phyloP scores from a whole-genome alignment of 495 filamentous ascomycete genomes.

The Xylaria grammica region DNA sequence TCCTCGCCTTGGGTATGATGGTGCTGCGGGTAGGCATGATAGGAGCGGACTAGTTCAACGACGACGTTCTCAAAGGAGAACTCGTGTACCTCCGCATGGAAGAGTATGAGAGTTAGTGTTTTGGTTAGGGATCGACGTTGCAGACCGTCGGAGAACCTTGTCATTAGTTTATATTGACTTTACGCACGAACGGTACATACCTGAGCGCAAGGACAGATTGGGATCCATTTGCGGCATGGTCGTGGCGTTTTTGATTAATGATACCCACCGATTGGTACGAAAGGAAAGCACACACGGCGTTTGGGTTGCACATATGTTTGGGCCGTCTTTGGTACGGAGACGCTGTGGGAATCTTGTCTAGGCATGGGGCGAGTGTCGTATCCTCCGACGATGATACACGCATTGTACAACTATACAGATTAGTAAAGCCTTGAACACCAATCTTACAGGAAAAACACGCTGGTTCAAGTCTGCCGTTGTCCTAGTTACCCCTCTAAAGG shows the following conservation, averaged over 20 bases:
- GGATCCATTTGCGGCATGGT: background rate
- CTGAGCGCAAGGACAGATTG: too few relatives aligned
- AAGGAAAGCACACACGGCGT: too few relatives aligned
- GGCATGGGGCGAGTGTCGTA: background rate
- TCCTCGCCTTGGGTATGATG: background rate
- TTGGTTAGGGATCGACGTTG: too few relatives aligned
- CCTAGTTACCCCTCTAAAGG: background rate
- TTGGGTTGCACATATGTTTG: too few relatives aligned
- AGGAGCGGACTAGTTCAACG: background rate
- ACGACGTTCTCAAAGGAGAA: background rate
- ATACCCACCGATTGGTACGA: too few relatives aligned
- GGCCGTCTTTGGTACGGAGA: too few relatives aligned
- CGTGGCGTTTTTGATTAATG: background rate
- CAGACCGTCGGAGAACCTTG: background rate
- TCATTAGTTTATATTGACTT: too few relatives aligned
- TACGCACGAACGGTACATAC: too few relatives aligned
- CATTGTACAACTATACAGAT: background rate
- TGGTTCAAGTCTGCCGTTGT: background rate
- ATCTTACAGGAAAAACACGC: background rate
- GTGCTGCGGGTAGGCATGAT: background rate
- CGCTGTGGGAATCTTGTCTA: background rate
- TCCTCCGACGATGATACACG: background rate
- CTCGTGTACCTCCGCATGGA: background rate
- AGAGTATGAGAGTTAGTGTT: background rate
- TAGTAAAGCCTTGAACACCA: background rate